Percentiles rank a stretch among this genome's conserved stretches.
These are phyloP conservation scores for Alternaria sp. DNA, from an alignment of 2,329 filamentous ascomycete species.

Conservation along the genomic window DNA sequence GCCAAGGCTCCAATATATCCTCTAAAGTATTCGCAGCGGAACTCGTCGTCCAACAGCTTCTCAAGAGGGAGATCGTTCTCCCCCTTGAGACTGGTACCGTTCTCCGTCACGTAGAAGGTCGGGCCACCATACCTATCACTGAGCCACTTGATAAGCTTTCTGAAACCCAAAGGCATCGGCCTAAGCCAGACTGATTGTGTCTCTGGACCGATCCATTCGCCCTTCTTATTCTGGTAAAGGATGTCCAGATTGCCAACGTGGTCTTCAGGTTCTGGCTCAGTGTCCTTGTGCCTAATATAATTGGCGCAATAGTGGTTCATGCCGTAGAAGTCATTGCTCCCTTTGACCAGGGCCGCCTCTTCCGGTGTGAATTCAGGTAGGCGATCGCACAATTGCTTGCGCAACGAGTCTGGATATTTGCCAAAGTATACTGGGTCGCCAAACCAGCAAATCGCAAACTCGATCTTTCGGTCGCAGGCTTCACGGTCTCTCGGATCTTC, in stretches of 20 bases:
- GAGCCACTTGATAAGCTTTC: slow-evolving; percentile 65
- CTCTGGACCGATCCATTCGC: slow-evolving; percentile 78
- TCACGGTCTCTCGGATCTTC: slow-evolving; percentile 77
- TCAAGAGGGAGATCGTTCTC: slow-evolving; percentile 79
- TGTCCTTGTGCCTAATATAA: slow-evolving; percentile 78
- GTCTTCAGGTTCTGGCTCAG: slow-evolving; percentile 69
- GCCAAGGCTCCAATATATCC: slow-evolving; percentile 81
- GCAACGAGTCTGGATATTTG: slow-evolving; percentile 84
- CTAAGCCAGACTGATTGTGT: slow-evolving; percentile 84
- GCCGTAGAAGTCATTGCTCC: slow-evolving; percentile 92
- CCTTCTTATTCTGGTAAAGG: slow-evolving; percentile 73
- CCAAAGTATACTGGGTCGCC: slow-evolving; percentile 87
- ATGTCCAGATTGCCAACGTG: slow-evolving; percentile 78
- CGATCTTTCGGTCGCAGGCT: slow-evolving; percentile 80
- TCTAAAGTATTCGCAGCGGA: slow-evolving; percentile 80
- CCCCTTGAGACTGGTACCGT: slow-evolving; percentile 82
- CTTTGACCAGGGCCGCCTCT: slow-evolving; percentile 76
- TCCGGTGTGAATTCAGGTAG: slow-evolving; percentile 77
- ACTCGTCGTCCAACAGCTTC: slow-evolving; percentile 79
- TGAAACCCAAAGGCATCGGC: slow-evolving; percentile 78
- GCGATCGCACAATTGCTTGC: slow-evolving; percentile 78
- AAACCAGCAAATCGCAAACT: slow-evolving; percentile 89
- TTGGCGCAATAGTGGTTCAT: slow-evolving; percentile 95
- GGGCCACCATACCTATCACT: slow-evolving; percentile 78
- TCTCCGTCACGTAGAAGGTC: slow-evolving; percentile 87